Evolutionary conservation across 345 rosid genomes (phyloP), one percentile per base, ranked within the genome.

Genomic region (Salix exigua): DNA sequence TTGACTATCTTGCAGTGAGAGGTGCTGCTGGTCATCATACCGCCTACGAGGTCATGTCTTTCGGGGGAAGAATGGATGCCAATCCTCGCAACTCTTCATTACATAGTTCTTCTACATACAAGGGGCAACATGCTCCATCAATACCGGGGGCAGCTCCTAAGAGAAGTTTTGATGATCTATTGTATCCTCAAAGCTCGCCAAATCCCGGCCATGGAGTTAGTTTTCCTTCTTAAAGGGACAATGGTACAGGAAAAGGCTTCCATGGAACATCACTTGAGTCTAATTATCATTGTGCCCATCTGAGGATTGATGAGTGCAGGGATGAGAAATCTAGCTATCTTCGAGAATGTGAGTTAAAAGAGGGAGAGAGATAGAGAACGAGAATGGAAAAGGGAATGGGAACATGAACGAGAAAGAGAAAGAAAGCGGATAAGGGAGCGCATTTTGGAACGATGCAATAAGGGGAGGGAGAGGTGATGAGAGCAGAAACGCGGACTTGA

Each of bases 171-270:
- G 99, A 96, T 51, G 97, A 96, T 77, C 86, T 90, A 72, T 65
- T 88, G n/a, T 86, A 92, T 78, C 74, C 87, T 64, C 94, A 89
- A 71, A 85, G 85, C 75, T 86, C 94, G 55, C 83, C 93, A 40
- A 94, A 96, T 84, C 99, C 99, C 19, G 99, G 98, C 70, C 94
- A 96, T 85, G 98, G 97, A 44, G 97, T 96, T 79, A 96, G 99
- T 86, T 83, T 96, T 80, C 99, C 99, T 85, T 98, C 99, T 73
- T 97, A 98, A 40, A 87, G 98, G 84, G 95, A 96, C 81, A 94
- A 94, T 85, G 96, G 94, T 65, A 73, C 92, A 19, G 93, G 97
- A 77, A 96, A 93, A 86, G 95, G 92, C 77, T 88, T 93, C 50
- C 97, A 88, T 72, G 89, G 85, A 77, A 70, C 90, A 26, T 79